Evolutionary conservation across 2,329 filamentous ascomycete species (phyloP).

Genomic region (Lasiodiplodia citricola): DNA sequence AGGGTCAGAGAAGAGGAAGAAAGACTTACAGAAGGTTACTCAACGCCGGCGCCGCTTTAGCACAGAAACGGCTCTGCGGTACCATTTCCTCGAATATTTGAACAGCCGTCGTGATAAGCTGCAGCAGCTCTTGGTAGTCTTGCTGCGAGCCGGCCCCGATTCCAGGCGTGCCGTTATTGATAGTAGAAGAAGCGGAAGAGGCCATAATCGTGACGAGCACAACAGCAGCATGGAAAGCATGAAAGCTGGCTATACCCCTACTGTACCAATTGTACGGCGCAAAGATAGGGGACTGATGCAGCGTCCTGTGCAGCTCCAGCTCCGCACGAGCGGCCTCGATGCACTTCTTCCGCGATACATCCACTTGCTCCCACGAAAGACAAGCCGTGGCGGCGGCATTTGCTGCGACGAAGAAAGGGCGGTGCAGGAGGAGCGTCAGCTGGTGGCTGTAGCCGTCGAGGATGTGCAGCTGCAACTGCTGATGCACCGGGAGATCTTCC

Average conservation of each 20-base stretch:
- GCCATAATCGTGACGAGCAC: not conserved
- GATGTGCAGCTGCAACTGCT: slow-evolving; percentile 5
- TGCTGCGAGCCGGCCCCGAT: not conserved
- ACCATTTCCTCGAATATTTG: not conserved
- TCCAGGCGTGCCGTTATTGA: no score
- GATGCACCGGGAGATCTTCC: not conserved
- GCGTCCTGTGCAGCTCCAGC: slow-evolving; percentile 3
- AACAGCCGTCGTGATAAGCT: not conserved
- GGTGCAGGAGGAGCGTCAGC: slow-evolving; percentile 10
- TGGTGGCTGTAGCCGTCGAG: slow-evolving; percentile 23
- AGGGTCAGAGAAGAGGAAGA: not conserved
- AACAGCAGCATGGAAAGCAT: not conserved
- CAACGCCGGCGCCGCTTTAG: not conserved
- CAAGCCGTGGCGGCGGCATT: not conserved
- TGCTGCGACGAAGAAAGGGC: not conserved
- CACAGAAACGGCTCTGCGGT: not conserved
- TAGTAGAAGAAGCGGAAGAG: not conserved
- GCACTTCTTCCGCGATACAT: not conserved
- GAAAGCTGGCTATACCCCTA: not conserved
- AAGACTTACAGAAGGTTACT: not conserved
- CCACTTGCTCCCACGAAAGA: not conserved
- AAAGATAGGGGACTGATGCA: not conserved
- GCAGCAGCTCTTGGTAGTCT: not conserved
- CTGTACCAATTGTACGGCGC: not conserved
- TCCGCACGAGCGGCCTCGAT: slow-evolving; percentile 9